Evolutionary conservation across 2,329 filamentous ascomycete genomes (phyloP), one percentile per base, ranked within the genome.

Genomic region (Fulvia fulva): DNA sequence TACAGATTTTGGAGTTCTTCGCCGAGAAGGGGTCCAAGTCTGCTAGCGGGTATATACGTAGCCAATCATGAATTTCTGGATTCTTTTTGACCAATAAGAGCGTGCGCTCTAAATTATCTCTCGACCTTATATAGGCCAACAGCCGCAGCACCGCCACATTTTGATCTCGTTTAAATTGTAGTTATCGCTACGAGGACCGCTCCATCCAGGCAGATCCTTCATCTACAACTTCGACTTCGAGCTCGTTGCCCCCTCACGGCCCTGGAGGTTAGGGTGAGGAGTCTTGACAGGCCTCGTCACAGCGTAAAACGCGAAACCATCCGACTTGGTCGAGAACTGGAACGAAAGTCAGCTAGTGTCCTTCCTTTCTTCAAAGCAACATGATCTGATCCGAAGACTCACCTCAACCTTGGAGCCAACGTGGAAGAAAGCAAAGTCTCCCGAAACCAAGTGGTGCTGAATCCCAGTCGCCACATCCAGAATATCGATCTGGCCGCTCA

Each of bases 391-490:
- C 28, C 5, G 1, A 41, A n/a, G 34, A 46, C 53, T 21, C 34
- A 55, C 53, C 56, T 60, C 41, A 11, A 64, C 63, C 44, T 63
- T 65, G 11, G 50, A 54, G 9, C 59, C 61, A 28, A 65, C 55
- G 25, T 62, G 60, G 51, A 65, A 65, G 63, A 65, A 65, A 22
- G 63, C 63, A 44, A 61, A 65, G 28, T 65, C 63, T 26, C 61
- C 63, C 4, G 59, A 45, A 2, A 65, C 63, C 14, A 65, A 30
- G 25, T 63, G 63, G 34, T 65, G 63, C 5, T 61, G 63, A 16
- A 63, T 45, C 11, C 63, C 63, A 9, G 63, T 65, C 2, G 61
- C 63, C 14, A 63, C 63, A 8, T 65, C 63, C 53, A 63, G 51
- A n/a, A 65, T 59, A 44, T 65, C 63, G 19, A 65, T 65, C 32